These are phyloP conservation scores for Posidonia oceanica DNA, from an alignment of 116 monocot species.

Conservation along the genomic window DNA sequence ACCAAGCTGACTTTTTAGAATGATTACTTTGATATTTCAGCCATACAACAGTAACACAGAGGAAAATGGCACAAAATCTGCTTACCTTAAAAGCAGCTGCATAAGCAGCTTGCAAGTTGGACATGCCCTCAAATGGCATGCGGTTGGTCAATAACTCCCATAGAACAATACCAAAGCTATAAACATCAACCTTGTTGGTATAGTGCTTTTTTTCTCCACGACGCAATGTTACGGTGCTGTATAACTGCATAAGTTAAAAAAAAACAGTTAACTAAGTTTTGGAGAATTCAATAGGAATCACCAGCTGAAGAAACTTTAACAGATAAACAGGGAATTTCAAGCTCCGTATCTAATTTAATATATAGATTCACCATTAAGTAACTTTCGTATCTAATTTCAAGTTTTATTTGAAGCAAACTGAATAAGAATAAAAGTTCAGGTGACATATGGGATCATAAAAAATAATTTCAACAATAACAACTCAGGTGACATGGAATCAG, in stretches of 20 bases:
- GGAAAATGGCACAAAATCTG: neutral
- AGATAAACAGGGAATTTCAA: neutral
- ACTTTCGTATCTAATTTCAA: too few species aligned
- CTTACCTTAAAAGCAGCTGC: conserved; percentile 97
- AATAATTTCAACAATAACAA: too few species aligned
- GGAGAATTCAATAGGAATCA: neutral
- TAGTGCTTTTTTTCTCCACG: conserved; percentile 96
- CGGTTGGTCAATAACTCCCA: conserved; percentile 95
- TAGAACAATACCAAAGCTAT: conserved; percentile 90
- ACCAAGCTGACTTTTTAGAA: neutral
- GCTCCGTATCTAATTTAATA: too few species aligned
- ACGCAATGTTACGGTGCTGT: conserved; percentile 94
- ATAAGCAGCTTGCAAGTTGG: conserved; percentile 96
- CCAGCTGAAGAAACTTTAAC: neutral
- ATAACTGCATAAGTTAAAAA: conserved; percentile 41
- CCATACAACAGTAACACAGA: neutral
- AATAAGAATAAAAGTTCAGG: too few species aligned
- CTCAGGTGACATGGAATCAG: too few species aligned
- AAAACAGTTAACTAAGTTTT: neutral
- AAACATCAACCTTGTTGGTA: conserved; percentile 98
- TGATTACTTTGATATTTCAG: neutral
- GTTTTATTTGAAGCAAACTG: too few species aligned
- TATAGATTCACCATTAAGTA: too few species aligned
- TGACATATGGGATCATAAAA: too few species aligned
- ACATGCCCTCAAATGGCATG: conserved; percentile 99